Evolutionary conservation across 768 basidiomycete genomes (phyloP).

Genomic region (Lactifluus echinatus): DNA sequence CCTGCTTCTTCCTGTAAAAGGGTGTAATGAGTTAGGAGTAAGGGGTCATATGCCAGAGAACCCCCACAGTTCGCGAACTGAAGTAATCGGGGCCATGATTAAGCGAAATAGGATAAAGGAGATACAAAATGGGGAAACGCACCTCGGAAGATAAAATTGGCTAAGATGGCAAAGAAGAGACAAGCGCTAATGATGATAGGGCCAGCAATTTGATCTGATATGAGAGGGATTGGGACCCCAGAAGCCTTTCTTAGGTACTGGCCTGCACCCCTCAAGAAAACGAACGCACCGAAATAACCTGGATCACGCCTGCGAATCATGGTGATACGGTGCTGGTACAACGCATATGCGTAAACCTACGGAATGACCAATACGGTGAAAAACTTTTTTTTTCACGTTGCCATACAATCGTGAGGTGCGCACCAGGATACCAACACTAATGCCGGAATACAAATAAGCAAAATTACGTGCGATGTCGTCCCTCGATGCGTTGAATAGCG

Average conservation of each 20-base stretch:
- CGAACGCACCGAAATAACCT: constrained; percentile 68
- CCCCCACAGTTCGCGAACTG: constrained; percentile 20
- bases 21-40: background rate
- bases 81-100: background rate
- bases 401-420: constrained; percentile 11
- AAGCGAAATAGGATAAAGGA: background rate
- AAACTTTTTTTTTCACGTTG: background rate
- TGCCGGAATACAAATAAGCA: constrained; percentile 72
- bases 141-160: constrained; percentile 87
- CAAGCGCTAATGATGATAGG: constrained; percentile 75
- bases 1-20: constrained; percentile 10
- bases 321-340: constrained; percentile 84
- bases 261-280: background rate
- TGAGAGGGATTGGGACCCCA: background rate
- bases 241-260: background rate
- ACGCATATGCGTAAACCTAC: constrained; percentile 80
- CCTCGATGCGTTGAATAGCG: constrained; percentile 79
- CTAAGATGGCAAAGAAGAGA: constrained; percentile 80
- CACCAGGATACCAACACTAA: constrained; percentile 67
- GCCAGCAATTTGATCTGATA: constrained; percentile 67
- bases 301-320: constrained; percentile 88
- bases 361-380: background rate
- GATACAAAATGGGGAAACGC: background rate
- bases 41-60: too few species aligned
- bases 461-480: constrained; percentile 62